These are phyloP conservation scores for Tetradesmus obliquus DNA, from an alignment of 139 green algal genomes.

Conservation along the genomic window DNA sequence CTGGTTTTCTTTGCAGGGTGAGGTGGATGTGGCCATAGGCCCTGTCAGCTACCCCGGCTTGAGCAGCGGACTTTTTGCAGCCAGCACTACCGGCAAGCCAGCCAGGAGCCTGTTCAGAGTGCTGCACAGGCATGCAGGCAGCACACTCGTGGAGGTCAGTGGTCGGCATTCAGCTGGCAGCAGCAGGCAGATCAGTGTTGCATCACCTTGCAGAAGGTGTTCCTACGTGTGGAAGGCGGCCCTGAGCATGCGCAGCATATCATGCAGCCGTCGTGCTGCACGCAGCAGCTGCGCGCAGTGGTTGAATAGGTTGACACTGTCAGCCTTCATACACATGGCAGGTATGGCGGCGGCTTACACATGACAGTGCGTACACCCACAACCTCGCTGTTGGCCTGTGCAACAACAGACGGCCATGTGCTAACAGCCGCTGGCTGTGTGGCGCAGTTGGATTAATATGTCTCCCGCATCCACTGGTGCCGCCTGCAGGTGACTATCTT, in stretches of 20 bases:
- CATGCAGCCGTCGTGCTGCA: neutral
- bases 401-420: too few relatives aligned
- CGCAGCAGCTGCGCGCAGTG: neutral
- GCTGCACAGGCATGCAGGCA: conserved; percentile 33
- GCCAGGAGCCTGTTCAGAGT: conserved; percentile 51
- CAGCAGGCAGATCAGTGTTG: neutral
- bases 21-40: conserved; percentile 58
- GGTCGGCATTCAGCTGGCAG: neutral
- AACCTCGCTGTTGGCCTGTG: too few relatives aligned
- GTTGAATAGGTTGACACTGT: too few relatives aligned
- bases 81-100: conserved; percentile 54
- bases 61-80: conserved; percentile 54
- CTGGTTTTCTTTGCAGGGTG: conserved; percentile 13
- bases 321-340: too few relatives aligned
- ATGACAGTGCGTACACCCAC: too few relatives aligned
- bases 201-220: neutral
- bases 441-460: too few relatives aligned
- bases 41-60: conserved; percentile 45
- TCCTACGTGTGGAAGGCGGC: neutral
- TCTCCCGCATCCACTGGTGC: neutral
- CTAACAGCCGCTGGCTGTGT: too few relatives aligned
- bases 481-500: conserved; percentile 58
- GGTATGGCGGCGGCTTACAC: too few relatives aligned
- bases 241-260: neutral
- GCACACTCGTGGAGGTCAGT: conserved; percentile 49